Conservation (phyloP, 2,329 filamentous ascomycete species). For the Cryoendolithus antarcticus region DNA sequence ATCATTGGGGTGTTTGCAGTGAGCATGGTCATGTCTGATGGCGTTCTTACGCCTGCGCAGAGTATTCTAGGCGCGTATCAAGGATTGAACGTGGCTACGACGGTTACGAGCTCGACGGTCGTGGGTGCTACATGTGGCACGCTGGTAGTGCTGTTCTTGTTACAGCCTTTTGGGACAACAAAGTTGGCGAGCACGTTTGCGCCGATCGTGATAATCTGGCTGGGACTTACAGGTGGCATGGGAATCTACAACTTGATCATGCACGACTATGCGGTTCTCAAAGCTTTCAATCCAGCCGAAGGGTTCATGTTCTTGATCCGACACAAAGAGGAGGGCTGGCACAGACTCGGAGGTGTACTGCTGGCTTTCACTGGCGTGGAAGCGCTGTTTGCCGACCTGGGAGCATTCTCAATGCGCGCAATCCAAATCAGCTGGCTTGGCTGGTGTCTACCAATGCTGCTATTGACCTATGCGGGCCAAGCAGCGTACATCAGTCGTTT, state of each 20-base stretch:
- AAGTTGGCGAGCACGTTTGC: constrained; percentile 51
- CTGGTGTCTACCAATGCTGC: constrained; percentile 50
- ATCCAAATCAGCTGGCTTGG: constrained; percentile 63
- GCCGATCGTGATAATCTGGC: constrained; percentile 56
- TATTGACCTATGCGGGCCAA: constrained; percentile 59
- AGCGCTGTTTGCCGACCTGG: constrained; percentile 65
- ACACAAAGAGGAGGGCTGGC: constrained; percentile 50
- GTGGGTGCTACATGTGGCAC: constrained; percentile 54
- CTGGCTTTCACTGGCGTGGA: constrained; percentile 70
- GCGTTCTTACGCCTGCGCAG: constrained; percentile 56
- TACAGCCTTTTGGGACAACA: constrained; percentile 54
- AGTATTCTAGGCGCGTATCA: constrained; percentile 59
- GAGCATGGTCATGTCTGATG: constrained; percentile 55
- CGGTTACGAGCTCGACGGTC: constrained; percentile 45
- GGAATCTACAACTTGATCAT: constrained; percentile 47
- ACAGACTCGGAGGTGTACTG: constrained; percentile 52
- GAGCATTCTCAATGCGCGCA: constrained; percentile 52
- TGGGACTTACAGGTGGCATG: constrained; percentile 49
- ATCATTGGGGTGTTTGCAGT: constrained; percentile 53
- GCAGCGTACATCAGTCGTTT: constrained; percentile 56
- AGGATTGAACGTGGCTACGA: constrained; percentile 41
- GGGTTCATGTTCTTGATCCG: constrained; percentile 49
- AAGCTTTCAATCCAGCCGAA: constrained; percentile 43
- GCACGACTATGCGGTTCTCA: constrained; percentile 38
- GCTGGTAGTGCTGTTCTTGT: constrained; percentile 48